These are phyloP conservation scores for Salix brachista DNA, from an alignment of 345 rosid species.

Conservation along the genomic window DNA sequence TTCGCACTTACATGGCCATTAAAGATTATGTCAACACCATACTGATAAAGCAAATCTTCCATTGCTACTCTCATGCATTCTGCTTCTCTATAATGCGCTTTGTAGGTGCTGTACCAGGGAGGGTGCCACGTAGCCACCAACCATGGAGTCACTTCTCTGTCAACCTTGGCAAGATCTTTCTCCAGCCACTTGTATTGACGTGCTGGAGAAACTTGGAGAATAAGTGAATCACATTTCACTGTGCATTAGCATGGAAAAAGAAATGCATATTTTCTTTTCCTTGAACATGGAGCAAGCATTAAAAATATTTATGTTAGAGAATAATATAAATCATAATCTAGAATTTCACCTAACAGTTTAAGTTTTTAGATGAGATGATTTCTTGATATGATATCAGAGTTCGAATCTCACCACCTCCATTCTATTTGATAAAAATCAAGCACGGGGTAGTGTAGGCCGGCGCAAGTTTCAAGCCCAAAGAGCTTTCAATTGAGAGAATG, in stretches of 20 bases:
- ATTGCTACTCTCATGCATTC: slow-evolving; percentile 81
- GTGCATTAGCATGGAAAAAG: background rate
- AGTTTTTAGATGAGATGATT: too few species aligned
- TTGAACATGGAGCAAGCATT: background rate
- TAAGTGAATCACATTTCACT: too few species aligned
- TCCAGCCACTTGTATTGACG: slow-evolving; percentile 81
- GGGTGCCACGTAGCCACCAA: slow-evolving; percentile 75
- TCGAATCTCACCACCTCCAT: rapidly evolving
- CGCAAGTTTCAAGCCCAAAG: too few species aligned
- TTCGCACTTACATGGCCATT: slow-evolving; percentile 60
- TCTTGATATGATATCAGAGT: too few species aligned
- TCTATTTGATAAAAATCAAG: too few species aligned
- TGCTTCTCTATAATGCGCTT: slow-evolving; percentile 73
- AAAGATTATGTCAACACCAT: slow-evolving; percentile 70
- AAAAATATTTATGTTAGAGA: too few species aligned
- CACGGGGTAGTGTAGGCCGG: rapidly evolving
- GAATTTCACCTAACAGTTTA: too few species aligned
- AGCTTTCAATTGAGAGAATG: rapidly evolving
- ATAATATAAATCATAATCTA: too few species aligned
- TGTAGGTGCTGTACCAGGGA: slow-evolving; percentile 88
- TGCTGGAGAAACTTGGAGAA: slow-evolving; percentile 35
- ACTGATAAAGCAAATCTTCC: slow-evolving; percentile 63
- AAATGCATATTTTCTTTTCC: background rate
- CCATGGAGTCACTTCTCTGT: slow-evolving; percentile 85
- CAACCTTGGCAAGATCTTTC: slow-evolving; percentile 48